Conservation (phyloP, 1,284 basidiomycete species). For the Moniliella sp. region DNA sequence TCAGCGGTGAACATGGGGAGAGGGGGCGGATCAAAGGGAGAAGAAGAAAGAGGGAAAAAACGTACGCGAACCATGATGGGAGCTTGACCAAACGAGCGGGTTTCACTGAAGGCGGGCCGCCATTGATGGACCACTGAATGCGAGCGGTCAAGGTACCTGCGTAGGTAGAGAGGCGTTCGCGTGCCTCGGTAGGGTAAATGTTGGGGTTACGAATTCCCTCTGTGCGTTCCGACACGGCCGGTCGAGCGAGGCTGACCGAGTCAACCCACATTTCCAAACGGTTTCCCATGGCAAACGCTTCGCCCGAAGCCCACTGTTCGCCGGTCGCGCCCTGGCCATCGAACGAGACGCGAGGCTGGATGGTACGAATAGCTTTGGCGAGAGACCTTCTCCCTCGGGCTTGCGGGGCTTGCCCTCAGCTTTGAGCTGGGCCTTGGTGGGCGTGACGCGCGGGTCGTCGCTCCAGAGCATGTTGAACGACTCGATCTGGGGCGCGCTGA, state of each 20-base stretch:
- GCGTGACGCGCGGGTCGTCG: conserved; percentile 10
- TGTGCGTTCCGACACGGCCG: conserved; percentile 70
- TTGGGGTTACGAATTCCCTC: no score
- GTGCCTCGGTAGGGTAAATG: no score
- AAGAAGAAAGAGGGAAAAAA: no score
- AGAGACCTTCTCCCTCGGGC: no score
- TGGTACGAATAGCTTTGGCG: not conserved
- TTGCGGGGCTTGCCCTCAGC: not conserved
- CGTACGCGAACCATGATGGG: conserved; percentile 99
- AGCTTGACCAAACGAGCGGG: conserved; percentile 69
- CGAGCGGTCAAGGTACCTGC: conserved; percentile 74
- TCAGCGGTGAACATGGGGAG: no score
- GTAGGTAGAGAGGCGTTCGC: conserved; percentile 78
- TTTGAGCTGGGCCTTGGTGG: not conserved
- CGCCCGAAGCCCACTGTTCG: not conserved
- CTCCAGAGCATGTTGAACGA: conserved; percentile 67
- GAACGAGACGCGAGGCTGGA: conserved; percentile 56
- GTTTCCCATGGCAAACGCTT: conserved; percentile 26
- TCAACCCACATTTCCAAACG: conserved; percentile 58
- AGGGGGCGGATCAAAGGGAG: no score
- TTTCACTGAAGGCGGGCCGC: conserved; percentile 52
- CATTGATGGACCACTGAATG: conserved; percentile 64
- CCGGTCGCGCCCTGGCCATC: conserved; percentile 42
- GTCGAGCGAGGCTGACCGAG: conserved; percentile 58
- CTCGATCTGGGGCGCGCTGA: conserved; percentile 79